Base-by-base conservation (phyloP, 1,284 basidiomycete genomes). In the Sporisorium scitamineum region DNA sequence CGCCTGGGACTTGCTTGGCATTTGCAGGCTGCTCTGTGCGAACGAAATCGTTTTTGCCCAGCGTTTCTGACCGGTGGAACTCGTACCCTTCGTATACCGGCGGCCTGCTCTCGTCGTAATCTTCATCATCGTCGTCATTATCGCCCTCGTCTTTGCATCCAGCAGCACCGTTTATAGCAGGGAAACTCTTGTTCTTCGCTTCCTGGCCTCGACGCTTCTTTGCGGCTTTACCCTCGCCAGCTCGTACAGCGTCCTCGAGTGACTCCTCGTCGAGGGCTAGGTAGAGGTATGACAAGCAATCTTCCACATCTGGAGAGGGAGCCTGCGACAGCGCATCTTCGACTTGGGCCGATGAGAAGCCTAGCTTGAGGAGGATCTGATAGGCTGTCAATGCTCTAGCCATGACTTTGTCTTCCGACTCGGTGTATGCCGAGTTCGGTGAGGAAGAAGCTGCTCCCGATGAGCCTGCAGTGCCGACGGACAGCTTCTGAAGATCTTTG, bases 311-410 rank as follows among this genome's bases (percentile, higher is more conserved):
- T 20, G 93, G 87, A 1, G 90, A 83, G 2, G 86, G 90, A 34
- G 88, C 86, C 42, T 90, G 22, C 87, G 86, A 86, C 16, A 97
- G 85, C 76, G 93, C 95, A 69, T 91, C 88, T 57, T 90, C 88
- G 10, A 94, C 90, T 64, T 90, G 88, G 9, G 88, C 88, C 73
- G 93, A 90, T 0, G 89, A 86, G 85, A 95, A 95, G 0, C 93
- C 94, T n/a, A 96, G 88, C 57, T 92, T 89, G 66, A 92, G 88
- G n/a, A 99, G 88, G 20, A 93, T 89, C 29, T 93, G 92, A 81
- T 93, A 95, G 0, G 92, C 92, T 37, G 93, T 89, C 22, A 91
- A 93, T 9, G 96, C 88, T 59, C 90, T 90, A 9, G 90, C 86
- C 3, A 94, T 86, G 3, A 89, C 87, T 84, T 94, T 96, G 16